phyloP scores from a whole-genome alignment of 2,329 filamentous ascomycete species.

The Decorospora gaudefroyi region DNA sequence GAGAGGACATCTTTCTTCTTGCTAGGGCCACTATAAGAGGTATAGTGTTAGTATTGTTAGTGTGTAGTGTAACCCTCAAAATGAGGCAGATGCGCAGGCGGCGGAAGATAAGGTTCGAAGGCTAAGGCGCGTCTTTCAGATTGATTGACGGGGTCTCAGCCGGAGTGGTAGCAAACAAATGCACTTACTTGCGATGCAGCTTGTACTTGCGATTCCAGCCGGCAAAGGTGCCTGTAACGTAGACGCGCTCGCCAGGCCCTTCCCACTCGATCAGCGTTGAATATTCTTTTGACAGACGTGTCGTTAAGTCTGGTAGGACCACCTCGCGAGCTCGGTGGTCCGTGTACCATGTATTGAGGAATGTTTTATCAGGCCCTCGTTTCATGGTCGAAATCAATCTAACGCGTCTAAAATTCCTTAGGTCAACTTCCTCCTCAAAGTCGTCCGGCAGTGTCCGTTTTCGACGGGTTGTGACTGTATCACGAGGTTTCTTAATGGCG shows the following conservation, averaged over 20 bases:
- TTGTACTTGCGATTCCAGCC: constrained; percentile 95
- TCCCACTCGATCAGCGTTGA: constrained; percentile 86
- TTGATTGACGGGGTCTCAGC: constrained; percentile 30
- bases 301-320: too few species aligned
- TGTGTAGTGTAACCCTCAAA: constrained; percentile 40
- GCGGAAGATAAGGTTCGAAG: constrained; percentile 17
- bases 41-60: constrained; percentile 36
- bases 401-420: too few species aligned
- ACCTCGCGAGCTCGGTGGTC: too few species aligned
- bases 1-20: constrained; percentile 65
- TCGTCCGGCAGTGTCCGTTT: too few species aligned
- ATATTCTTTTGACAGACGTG: too few species aligned
- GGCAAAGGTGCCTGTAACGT: constrained; percentile 96
- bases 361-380: too few species aligned
- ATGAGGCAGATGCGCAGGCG: constrained; percentile 17
- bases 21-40: constrained; percentile 45
- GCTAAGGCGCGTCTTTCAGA: constrained; percentile 2
- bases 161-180: constrained; percentile 32
- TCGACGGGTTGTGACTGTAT: too few species aligned
- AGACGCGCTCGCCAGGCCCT: constrained; percentile 82
- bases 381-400: too few species aligned
- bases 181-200: constrained; percentile 77
- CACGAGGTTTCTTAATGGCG: too few species aligned
- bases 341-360: too few species aligned
- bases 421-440: too few species aligned